Evolutionary conservation across 306 rosid genomes (phyloP).

Genomic region (Luffa aegyptiaca): DNA sequence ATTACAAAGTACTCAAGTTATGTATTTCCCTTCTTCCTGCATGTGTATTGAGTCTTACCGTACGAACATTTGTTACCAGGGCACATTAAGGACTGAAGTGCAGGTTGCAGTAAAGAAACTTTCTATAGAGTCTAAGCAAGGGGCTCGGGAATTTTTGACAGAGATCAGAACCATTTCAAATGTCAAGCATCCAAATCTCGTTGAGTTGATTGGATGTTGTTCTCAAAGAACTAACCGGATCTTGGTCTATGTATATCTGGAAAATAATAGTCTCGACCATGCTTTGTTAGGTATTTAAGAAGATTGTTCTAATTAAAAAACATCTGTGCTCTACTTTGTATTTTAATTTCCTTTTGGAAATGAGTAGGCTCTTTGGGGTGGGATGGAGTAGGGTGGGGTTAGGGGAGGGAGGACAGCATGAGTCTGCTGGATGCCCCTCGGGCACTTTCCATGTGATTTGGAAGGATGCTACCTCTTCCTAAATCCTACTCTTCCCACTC

Average conservation of each 20-base stretch:
- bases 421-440: background rate
- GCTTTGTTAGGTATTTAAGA: constrained; percentile 56
- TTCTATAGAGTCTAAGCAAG: constrained; percentile 79
- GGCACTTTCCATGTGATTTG: background rate
- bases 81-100: constrained; percentile 49
- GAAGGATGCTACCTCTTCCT: background rate
- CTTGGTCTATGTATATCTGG: constrained; percentile 74
- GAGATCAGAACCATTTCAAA: constrained; percentile 70
- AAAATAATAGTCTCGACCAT: constrained; percentile 66
- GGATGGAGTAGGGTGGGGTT: background rate
- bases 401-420: background rate
- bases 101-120: constrained; percentile 83
- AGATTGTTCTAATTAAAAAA: background rate
- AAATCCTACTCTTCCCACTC: background rate
- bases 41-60: background rate
- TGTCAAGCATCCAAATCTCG: constrained; percentile 79
- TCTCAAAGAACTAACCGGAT: constrained; percentile 54
- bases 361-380: background rate
- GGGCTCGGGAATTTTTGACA: constrained; percentile 67
- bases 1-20: background rate
- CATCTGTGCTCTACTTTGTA: background rate
- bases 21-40: background rate
- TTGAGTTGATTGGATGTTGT: constrained; percentile 82
- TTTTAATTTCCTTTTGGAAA: background rate
- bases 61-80: constrained; percentile 35